A percentile compares a stretch with the other conserved stretches of the same genome.
Evolutionary conservation across 2,329 filamentous ascomycete species (phyloP).

Genomic region (Colletotrichum lentis): DNA sequence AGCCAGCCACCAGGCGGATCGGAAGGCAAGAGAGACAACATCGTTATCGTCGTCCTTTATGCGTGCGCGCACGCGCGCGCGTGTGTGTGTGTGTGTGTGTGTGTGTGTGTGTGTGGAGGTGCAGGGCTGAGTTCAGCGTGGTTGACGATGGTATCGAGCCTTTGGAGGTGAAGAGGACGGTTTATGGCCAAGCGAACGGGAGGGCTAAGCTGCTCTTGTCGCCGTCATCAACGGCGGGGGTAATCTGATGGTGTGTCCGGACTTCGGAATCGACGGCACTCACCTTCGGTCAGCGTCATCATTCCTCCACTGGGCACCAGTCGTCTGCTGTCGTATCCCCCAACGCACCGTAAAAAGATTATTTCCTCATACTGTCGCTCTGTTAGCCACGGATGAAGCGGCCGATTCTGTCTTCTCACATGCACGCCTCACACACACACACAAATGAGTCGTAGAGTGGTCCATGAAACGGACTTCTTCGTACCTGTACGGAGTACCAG

Average conservation of each 20-base stretch:
- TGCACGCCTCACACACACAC: too few relatives aligned
- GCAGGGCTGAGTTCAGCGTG: not conserved
- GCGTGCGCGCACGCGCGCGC: too few relatives aligned
- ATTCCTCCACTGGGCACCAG: not conserved
- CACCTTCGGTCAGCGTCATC: conserved; percentile 35
- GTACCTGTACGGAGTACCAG: too few relatives aligned
- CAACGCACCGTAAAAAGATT: conserved; percentile 31
- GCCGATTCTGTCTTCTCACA: not conserved
- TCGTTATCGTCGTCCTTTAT: not conserved
- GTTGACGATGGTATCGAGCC: not conserved
- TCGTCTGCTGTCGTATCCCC: conserved; percentile 15
- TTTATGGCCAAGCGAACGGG: conserved; percentile 9
- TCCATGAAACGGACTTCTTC: not conserved
- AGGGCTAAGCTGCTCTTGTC: conserved; percentile 26
- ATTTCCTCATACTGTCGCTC: conserved; percentile 24
- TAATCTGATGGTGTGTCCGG: conserved; percentile 26
- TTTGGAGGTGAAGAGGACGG: not conserved
- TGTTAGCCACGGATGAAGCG: conserved; percentile 32
- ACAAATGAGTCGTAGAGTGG: not conserved
- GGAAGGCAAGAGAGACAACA: not conserved
- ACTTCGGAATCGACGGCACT: conserved; percentile 31
- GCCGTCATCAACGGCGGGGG: conserved; percentile 26
- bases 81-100: too few relatives aligned
- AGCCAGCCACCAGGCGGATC: not conserved
- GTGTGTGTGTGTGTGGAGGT: not conserved